A percentile compares a stretch with the other conserved stretches of the same genome.
phyloP scores from a whole-genome alignment of 1,284 basidiomycete genomes.

The Crucibulum parvulum region DNA sequence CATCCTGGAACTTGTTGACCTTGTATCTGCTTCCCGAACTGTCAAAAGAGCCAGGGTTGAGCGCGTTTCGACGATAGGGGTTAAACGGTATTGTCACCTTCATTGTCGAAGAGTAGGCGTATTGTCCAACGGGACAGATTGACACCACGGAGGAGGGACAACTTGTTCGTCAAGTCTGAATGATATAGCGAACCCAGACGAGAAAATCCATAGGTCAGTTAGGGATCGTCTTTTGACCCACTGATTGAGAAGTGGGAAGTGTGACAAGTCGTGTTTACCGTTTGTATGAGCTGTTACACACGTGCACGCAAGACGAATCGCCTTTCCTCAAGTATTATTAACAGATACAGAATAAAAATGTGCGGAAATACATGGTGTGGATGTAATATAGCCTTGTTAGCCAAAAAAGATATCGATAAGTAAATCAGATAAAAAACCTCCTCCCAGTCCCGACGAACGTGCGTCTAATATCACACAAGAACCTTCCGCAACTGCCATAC shows the following conservation, averaged over 20 bases:
- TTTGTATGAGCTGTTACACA: constrained; percentile 27
- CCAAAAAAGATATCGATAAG: constrained; percentile 25
- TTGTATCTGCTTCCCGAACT: constrained; percentile 99
- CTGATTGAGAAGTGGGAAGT: neutral
- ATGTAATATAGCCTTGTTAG: constrained; percentile 3
- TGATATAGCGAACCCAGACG: constrained; percentile 20
- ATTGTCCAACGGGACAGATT: neutral
- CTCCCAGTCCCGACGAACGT: constrained; percentile 44
- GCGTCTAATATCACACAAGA: constrained; percentile 61
- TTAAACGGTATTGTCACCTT: constrained; percentile 38
- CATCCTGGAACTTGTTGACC: constrained; percentile 97
- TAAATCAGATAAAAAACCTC: neutral
- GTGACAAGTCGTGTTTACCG: neutral
- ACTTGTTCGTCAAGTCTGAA: neutral
- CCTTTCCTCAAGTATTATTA: neutral
- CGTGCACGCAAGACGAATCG: constrained; percentile 32
- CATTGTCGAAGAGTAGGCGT: constrained; percentile 28
- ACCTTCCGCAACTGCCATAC: constrained; percentile 91
- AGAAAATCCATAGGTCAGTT: constrained; percentile 25
- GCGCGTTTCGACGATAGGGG: constrained; percentile 12
- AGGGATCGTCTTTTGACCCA: constrained; percentile 1
- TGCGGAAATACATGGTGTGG: neutral
- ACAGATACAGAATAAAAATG: neutral
- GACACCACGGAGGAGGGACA: neutral
- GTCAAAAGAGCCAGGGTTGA: constrained; percentile 10